Percentiles rank a stretch among this genome's conserved stretches.
These are phyloP conservation scores for Pouteria campechiana DNA, from an alignment of 179 eudicot genomes.

Conservation along the genomic window DNA sequence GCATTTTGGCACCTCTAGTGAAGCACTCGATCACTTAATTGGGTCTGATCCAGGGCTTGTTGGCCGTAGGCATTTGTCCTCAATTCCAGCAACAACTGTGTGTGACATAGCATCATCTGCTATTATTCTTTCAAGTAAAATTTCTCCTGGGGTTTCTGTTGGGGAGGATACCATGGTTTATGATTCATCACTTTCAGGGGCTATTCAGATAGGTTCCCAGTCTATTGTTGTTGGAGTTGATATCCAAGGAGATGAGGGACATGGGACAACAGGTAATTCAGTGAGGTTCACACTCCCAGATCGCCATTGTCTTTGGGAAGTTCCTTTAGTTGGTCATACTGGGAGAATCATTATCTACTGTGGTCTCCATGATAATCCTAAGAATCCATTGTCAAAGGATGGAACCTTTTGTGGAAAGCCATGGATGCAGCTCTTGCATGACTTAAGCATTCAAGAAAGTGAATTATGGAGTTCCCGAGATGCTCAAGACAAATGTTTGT, in stretches of 20 bases:
- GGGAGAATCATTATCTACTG: constrained; percentile 79
- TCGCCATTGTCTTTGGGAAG: constrained; percentile 99
- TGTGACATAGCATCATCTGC: constrained; percentile 96
- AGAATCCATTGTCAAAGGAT: constrained; percentile 37
- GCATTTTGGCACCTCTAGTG: constrained; percentile 98
- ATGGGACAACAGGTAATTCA: constrained; percentile 15
- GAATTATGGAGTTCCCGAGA: constrained; percentile 55
- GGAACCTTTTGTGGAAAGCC: constrained; percentile 99
- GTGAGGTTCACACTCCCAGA: constrained; percentile 83
- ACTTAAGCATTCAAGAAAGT: constrained; percentile 56
- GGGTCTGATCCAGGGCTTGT: constrained; percentile 63
- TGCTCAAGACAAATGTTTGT: constrained; percentile 61
- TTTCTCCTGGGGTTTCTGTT: constrained; percentile 69
- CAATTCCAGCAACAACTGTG: constrained; percentile 91
- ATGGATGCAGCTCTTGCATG: constrained; percentile 66
- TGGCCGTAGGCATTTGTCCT: constrained; percentile 88
- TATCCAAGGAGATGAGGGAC: constrained; percentile 33
- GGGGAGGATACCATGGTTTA: constrained; percentile 92
- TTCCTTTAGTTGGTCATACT: constrained; percentile 60
- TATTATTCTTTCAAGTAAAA: constrained; percentile 71
- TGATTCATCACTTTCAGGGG: constrained; percentile 73
- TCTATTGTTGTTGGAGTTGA: constrained; percentile 71
- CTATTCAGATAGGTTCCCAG: constrained; percentile 73
- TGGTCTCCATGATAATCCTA: constrained; percentile 98
- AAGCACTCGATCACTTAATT: constrained; percentile 85